Percentiles rank a stretch among this genome's conserved stretches.
These are phyloP conservation scores for Rubia balearica DNA, from an alignment of 305 asterid genomes.

Conservation along the genomic window DNA sequence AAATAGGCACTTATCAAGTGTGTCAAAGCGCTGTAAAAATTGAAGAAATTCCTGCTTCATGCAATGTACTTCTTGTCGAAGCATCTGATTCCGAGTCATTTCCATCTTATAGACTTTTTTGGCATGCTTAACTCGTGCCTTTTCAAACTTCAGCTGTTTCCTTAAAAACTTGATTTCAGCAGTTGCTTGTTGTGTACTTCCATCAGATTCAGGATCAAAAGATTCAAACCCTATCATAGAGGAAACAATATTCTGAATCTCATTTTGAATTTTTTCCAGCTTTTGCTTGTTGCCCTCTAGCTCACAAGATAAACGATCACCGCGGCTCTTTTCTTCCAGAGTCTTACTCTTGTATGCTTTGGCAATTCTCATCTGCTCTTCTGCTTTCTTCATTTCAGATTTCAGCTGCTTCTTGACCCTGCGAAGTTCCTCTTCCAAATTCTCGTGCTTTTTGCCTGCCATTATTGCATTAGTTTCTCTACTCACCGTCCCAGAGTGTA, in stretches of 20 bases:
- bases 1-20: slow-evolving; percentile 37
- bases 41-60: slow-evolving; percentile 48
- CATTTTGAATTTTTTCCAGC: slow-evolving; percentile 45
- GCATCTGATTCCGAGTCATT: slow-evolving; percentile 45
- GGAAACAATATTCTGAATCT: slow-evolving; percentile 40
- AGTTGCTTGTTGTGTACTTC: slow-evolving; percentile 28
- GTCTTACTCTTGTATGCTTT: slow-evolving; percentile 44
- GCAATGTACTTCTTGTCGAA: slow-evolving; percentile 43
- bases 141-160: slow-evolving; percentile 64
- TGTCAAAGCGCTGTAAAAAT: slow-evolving; percentile 46
- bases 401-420: slow-evolving; percentile 42
- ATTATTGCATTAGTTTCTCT: slow-evolving; percentile 28
- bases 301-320: slow-evolving; percentile 43
- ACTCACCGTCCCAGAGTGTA: slow-evolving; percentile 23
- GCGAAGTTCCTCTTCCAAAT: slow-evolving; percentile 32
- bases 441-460: slow-evolving; percentile 33
- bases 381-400: slow-evolving; percentile 49
- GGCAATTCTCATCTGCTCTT: slow-evolving; percentile 47
- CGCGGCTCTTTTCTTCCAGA: slow-evolving; percentile 43
- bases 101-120: slow-evolving; percentile 52
- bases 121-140: slow-evolving; percentile 60
- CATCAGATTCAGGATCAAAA: slow-evolving; percentile 24
- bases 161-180: slow-evolving; percentile 45
- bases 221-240: slow-evolving; percentile 24
- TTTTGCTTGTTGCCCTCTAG: slow-evolving; percentile 45